Percentiles rank a stretch among this genome's conserved stretches.
Conservation (phyloP, 371 early-diverging fungal genomes). For the Mortierella polycephala region DNA sequence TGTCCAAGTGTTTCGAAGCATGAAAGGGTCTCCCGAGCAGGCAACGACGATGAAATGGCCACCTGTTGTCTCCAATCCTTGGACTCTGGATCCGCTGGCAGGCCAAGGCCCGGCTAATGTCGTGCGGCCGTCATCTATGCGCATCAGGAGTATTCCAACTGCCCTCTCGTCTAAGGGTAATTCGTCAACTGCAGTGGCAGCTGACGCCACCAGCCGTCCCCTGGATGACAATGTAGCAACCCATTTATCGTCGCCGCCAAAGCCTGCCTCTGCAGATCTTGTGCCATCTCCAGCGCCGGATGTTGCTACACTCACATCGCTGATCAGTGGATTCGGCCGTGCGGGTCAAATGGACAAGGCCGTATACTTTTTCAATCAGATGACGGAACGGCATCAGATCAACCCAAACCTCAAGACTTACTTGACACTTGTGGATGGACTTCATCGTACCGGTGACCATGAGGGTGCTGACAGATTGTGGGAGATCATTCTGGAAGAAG, state of each 20-base stretch:
- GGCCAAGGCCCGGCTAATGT: too few relatives aligned
- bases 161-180: too few relatives aligned
- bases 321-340: constrained; percentile 43
- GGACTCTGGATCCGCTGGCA: not conserved
- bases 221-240: not conserved
- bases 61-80: not conserved
- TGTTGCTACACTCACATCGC: constrained; percentile 34
- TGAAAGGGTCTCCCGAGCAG: constrained; percentile 11
- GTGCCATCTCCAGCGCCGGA: constrained; percentile 30
- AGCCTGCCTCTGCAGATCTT: not conserved
- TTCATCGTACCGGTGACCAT: constrained; percentile 35
- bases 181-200: too few relatives aligned
- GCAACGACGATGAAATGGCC: not conserved
- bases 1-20: constrained; percentile 40
- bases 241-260: not conserved
- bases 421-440: constrained; percentile 28
- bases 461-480: constrained; percentile 35
- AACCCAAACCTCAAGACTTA: constrained; percentile 53
- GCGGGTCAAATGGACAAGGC: constrained; percentile 30
- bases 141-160: too few relatives aligned
- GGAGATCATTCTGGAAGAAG: constrained; percentile 35
- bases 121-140: not conserved
- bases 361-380: constrained; percentile 26
- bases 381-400: constrained; percentile 27
- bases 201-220: not conserved